These are phyloP conservation scores for Cercospora beticola DNA, from an alignment of 2,329 filamentous ascomycete genomes.

Conservation along the genomic window DNA sequence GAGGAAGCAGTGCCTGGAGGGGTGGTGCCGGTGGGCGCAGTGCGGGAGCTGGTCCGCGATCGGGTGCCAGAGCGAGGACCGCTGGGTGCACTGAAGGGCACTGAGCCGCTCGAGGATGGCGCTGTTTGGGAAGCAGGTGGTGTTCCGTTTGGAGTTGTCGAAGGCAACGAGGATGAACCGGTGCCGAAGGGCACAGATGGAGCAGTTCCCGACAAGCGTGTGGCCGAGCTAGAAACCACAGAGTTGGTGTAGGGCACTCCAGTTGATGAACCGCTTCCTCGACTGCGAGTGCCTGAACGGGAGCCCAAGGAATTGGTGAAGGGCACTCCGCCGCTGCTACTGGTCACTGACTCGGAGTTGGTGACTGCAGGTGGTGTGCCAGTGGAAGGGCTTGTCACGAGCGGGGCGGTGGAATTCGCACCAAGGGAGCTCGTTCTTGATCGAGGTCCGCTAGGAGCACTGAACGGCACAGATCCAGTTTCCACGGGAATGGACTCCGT, in stretches of 20 bases:
- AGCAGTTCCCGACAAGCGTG: not conserved
- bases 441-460: conserved; percentile 14
- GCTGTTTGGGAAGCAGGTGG: not conserved
- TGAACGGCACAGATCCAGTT: conserved; percentile 16
- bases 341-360: not conserved
- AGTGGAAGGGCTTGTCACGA: not conserved
- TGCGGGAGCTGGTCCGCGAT: conserved; percentile 11
- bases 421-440: conserved; percentile 6
- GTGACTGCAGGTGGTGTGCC: not conserved
- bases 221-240: conserved; percentile 8
- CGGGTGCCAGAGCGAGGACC: conserved; percentile 13
- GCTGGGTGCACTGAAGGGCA: conserved; percentile 17
- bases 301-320: conserved; percentile 12
- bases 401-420: conserved; percentile 1
- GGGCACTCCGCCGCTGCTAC: not conserved
- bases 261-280: not conserved
- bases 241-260: conserved; percentile 10
- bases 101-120: conserved; percentile 5
- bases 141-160: conserved; percentile 4
- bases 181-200: conserved; percentile 10
- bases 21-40: conserved; percentile 13
- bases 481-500: conserved; percentile 6
- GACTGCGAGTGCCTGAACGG: conserved; percentile 10
- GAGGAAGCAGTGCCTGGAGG: conserved; percentile 1
- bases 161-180: conserved; percentile 1